Base-by-base conservation (phyloP, 2,329 filamentous ascomycete species). In the Fusarium odoratissimum region DNA sequence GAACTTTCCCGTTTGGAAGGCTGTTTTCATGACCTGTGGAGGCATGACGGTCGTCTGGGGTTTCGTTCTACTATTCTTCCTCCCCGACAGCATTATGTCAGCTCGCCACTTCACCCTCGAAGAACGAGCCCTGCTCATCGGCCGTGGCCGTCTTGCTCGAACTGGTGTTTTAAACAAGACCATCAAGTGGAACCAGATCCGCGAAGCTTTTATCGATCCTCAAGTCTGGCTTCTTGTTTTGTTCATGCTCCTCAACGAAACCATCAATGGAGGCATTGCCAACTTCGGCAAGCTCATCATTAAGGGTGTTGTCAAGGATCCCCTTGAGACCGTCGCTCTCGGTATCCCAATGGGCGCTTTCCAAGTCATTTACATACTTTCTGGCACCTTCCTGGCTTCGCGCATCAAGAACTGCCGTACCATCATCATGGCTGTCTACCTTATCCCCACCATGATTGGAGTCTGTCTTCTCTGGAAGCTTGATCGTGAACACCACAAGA, bases 201-300 rank as follows among this genome's bases (percentile, higher is more conserved):
- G 81, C 1, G 86, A 88, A 70, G 85, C 85, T 0, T 60, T 86
- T 0, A 64, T 84, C 2, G 87, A 89, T 61, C 67, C 86, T 31
- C 88, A 88, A 69, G 72, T 88, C 12, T 89, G 85, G 80, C 80
- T 89, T 1, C 80, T 89, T 14, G 81, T 83, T 6, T 78, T 89
- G 19, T 88, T 88, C 79, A 89, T 88, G 85, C 73, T 89, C 4
- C 77, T 87, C 7, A 89, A 89, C 63, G 86, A 89, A 61, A 79
- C 82, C 2, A 84, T 88, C 69, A 89, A 84, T 41, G 86, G 86
- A 7, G 87, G 87, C 0, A 86, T 87, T 3, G 83, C 86, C 3
- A 88, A 86, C 67, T 89, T 89, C 67, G 85, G 86, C 25, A 88
- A 88, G 86, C 71, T 79, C 41, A 78, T 89, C 69, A 82, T 89